Percentiles rank a stretch among this genome's conserved stretches.
Conservation (phyloP, 1,284 basidiomycete genomes). For the Ceratobasidium sp. region DNA sequence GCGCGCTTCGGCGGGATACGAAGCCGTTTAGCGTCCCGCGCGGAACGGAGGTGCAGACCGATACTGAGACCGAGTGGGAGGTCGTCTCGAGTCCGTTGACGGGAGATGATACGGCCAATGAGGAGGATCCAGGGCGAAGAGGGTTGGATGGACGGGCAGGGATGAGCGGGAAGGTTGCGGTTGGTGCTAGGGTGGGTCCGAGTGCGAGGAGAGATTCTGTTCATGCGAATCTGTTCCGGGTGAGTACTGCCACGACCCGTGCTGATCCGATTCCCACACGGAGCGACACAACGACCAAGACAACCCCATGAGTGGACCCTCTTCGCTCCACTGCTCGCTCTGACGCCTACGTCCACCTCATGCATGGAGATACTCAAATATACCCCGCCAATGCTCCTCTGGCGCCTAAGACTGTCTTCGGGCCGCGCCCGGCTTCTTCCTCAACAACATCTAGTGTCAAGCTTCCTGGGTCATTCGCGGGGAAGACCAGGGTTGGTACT, state of each 20-base stretch:
- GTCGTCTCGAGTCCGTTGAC: slow-evolving; percentile 13
- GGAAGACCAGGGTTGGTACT: background rate
- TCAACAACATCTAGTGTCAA: background rate
- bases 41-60: background rate
- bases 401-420: slow-evolving; percentile 29
- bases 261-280: no score
- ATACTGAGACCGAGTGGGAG: slow-evolving; percentile 37
- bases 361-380: slow-evolving; percentile 27
- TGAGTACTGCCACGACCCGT: no score
- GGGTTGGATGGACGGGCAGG: no score
- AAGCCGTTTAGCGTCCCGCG: background rate
- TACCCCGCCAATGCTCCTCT: slow-evolving; percentile 31
- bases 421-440: background rate
- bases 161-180: background rate
- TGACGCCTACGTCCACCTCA: background rate
- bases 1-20: no score
- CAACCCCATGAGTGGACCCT: no score
- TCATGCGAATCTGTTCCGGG: background rate
- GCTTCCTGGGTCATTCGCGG: background rate
- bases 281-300: no score
- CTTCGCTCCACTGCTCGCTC: no score
- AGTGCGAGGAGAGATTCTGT: background rate
- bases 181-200: background rate
- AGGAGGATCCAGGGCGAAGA: slow-evolving; percentile 7
- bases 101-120: slow-evolving; percentile 32